Conservation (phyloP, 2,329 filamentous ascomycete species). For the Myriosclerotinia scirpicola region DNA sequence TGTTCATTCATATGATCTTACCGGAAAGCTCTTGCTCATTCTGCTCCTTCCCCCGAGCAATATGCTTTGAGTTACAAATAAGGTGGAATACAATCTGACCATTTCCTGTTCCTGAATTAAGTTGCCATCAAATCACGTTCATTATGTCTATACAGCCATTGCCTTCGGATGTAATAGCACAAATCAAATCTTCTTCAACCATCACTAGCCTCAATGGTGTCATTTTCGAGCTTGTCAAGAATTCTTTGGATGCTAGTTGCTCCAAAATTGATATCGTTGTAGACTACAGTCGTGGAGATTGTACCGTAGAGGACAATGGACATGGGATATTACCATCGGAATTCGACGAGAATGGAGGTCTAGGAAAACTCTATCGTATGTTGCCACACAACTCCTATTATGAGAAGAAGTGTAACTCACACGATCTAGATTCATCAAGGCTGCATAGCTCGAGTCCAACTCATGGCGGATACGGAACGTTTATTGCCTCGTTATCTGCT, state of each 20-base stretch:
- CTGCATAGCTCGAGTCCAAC: conserved; percentile 47
- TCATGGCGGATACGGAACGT: conserved; percentile 71
- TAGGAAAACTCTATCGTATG: conserved; percentile 73
- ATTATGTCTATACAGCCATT: conserved; percentile 64
- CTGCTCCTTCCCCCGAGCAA: background rate
- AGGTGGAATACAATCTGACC: background rate
- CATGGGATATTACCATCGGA: conserved; percentile 71
- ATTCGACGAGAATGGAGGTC: conserved; percentile 67
- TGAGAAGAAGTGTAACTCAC: conserved; percentile 26
- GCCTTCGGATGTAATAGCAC: conserved; percentile 68
- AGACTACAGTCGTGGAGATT: conserved; percentile 74
- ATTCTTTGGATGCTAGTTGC: conserved; percentile 79
- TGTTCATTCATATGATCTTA: background rate
- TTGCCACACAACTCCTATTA: conserved; percentile 26
- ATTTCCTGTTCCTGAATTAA: background rate
- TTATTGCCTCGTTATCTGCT: conserved; percentile 73
- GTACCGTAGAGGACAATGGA: conserved; percentile 82
- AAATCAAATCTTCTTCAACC: conserved; percentile 81
- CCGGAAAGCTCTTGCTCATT: conserved; percentile 20
- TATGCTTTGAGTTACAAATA: background rate
- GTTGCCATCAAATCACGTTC: background rate
- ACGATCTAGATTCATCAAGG: conserved; percentile 73
- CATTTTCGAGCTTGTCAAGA: conserved; percentile 71
- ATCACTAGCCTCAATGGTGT: conserved; percentile 74
- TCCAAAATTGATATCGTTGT: conserved; percentile 67